phyloP scores from a whole-genome alignment of 257 asterid genomes.

The Paraleonurus japonicus region DNA sequence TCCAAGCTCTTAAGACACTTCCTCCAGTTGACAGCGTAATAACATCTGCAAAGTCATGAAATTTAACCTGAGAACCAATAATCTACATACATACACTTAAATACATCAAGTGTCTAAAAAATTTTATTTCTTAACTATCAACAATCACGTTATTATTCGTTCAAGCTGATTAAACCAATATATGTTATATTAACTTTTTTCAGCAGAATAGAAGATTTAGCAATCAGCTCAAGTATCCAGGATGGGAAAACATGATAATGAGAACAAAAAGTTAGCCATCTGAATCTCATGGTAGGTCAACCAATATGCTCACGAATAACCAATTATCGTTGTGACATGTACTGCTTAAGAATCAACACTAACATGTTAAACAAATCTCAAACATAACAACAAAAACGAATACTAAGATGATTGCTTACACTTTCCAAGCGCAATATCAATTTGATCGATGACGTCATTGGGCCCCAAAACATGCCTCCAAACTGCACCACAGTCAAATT shows the following conservation, averaged over 20 bases:
- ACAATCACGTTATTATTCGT: background rate
- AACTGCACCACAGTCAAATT: conserved; percentile 52
- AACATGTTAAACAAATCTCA: conserved; percentile 4
- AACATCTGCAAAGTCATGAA: conserved; percentile 60
- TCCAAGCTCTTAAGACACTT: conserved; percentile 92
- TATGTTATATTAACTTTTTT: background rate
- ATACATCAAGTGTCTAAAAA: background rate
- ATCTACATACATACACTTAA: background rate
- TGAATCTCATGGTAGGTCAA: background rate
- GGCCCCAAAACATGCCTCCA: conserved; percentile 98
- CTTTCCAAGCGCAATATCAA: conserved; percentile 83
- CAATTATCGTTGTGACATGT: background rate
- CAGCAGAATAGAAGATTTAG: conserved; percentile 10
- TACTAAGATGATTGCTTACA: conserved; percentile 41
- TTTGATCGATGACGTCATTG: conserved; percentile 65
- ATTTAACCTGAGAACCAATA: conserved; percentile 12
- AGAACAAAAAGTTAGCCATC: background rate
- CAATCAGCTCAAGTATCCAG: conserved; percentile 5
- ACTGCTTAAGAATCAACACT: conserved; percentile 14
- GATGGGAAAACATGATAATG: background rate
- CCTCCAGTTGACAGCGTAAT: conserved; percentile 84
- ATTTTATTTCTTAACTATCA: background rate
- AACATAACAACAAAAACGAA: background rate
- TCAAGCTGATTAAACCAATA: conserved; percentile 20
- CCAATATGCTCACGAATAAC: conserved; percentile 14